Evolutionary conservation across 2,329 filamentous ascomycete species (phyloP), one percentile per base, ranked within the genome.

Genomic region (Pezicula radicicola): DNA sequence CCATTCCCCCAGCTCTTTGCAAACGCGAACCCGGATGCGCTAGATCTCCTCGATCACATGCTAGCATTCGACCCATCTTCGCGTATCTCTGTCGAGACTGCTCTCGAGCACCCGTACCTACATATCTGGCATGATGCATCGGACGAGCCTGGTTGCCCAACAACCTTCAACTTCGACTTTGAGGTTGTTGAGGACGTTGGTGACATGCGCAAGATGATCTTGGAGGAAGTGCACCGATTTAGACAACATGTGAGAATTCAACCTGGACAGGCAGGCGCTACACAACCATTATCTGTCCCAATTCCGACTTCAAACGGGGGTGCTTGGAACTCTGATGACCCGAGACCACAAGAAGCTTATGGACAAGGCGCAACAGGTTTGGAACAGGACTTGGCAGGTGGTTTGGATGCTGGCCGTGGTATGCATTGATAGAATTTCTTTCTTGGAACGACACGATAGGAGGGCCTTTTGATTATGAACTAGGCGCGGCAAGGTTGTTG

Each of bases 111-210:
- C 77, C 88, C 88, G 33, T 99, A 99, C 74, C 81, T 99, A 51
- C 84, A 93, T 67, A 97, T 99, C 75, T 97, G 94, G 94, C 94
- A 99, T 75, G 94, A 99, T 64, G 89, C 92, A 48, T 92, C 89
- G 4, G 94, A 99, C 72, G 94, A 99, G 76, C 94, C 94, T 18
- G 83, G 87, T 59, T 97, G 93, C 75, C 92, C 92, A 0, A 89
- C 88, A 15, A 92, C 91, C 16, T 99, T 99, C 74, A 92, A 99
- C 77, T 99, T 99, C 76, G 88, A 93, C 69, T 99, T 99, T 66
- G 94, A 99, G 71, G 86, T 96, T n/a, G 84, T 97, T 37, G 93
- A 99, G 49, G 94, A 97, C 42, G 91, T 99, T 18, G 81, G 79
- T 19, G 89, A 97, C 62, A 97, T 99, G 92, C 89, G 94, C 68